Percentiles rank a stretch among this genome's conserved stretches.
These are phyloP conservation scores for Phytophthora meadii DNA, from an alignment of 352 stramenopile genomes.

Conservation along the genomic window DNA sequence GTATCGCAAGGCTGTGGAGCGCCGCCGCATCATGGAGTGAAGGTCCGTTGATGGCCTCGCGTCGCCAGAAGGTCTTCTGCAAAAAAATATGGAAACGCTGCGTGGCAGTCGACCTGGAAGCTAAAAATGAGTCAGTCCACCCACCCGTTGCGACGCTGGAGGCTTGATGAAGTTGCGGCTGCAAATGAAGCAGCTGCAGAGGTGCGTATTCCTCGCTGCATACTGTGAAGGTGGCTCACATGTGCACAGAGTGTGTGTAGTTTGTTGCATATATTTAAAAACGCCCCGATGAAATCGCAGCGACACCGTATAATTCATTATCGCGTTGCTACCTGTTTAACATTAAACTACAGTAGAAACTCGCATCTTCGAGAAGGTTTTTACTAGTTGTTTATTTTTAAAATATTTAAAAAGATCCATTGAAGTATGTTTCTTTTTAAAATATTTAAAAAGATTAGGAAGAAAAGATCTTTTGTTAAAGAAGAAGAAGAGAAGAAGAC, in stretches of 20 bases:
- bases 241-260: slow-evolving; percentile 11
- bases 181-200: slow-evolving; percentile 1
- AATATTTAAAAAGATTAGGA: no score
- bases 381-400: no score
- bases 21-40: slow-evolving; percentile 20
- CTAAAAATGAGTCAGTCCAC: slow-evolving; percentile 1
- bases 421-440: no score
- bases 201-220: slow-evolving; percentile 1
- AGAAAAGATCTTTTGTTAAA: no score
- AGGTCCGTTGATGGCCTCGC: neutral
- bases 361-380: no score
- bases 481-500: no score
- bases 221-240: slow-evolving; percentile 8
- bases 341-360: no score
- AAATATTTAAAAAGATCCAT: no score
- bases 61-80: slow-evolving; percentile 13
- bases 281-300: slow-evolving; percentile 12
- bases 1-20: slow-evolving; percentile 36
- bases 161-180: slow-evolving; percentile 1
- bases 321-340: no score
- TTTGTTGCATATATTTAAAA: slow-evolving; percentile 28
- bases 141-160: slow-evolving; percentile 10
- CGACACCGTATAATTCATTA: slow-evolving; percentile 8
- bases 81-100: neutral
- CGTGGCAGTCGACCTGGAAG: slow-evolving; percentile 5